A percentile compares a stretch with the other conserved stretches of the same genome.
These are phyloP conservation scores for Colletotrichum coccodes DNA, from an alignment of 2,329 filamentous ascomycete species.

Conservation along the genomic window DNA sequence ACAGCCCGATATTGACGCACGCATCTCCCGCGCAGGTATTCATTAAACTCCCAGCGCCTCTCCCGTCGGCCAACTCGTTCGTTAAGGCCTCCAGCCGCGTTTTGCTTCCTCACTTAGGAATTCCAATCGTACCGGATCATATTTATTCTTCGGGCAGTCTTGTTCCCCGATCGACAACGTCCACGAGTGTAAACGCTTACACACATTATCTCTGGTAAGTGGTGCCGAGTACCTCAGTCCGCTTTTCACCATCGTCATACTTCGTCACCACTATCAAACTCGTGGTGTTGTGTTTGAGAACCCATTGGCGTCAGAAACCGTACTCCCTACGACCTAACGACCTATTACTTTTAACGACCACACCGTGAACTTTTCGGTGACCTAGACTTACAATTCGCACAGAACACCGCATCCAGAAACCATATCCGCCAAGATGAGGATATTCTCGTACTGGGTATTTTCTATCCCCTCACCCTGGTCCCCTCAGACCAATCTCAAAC, in stretches of 20 bases:
- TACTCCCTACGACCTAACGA: neutral
- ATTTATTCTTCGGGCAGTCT: neutral
- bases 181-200: neutral
- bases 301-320: neutral
- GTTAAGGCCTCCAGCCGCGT: neutral
- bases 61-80: neutral
- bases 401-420: neutral
- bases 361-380: neutral
- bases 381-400: neutral
- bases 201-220: conserved; percentile 12
- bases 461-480: neutral
- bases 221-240: neutral
- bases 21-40: neutral
- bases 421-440: conserved; percentile 30
- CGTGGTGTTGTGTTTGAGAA: neutral
- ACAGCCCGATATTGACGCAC: conserved; percentile 12
- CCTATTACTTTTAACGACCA: neutral
- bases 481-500: neutral
- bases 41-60: conserved; percentile 9
- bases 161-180: neutral
- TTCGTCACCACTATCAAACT: conserved; percentile 4
- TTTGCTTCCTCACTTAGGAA: neutral
- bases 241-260: conserved; percentile 9
- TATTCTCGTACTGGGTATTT: conserved; percentile 49
- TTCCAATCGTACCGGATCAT: neutral